A percentile compares a stretch with the other conserved stretches of the same genome.
These are phyloP conservation scores for Neurospora sp. DNA, from an alignment of 495 filamentous ascomycete species.

Conservation along the genomic window DNA sequence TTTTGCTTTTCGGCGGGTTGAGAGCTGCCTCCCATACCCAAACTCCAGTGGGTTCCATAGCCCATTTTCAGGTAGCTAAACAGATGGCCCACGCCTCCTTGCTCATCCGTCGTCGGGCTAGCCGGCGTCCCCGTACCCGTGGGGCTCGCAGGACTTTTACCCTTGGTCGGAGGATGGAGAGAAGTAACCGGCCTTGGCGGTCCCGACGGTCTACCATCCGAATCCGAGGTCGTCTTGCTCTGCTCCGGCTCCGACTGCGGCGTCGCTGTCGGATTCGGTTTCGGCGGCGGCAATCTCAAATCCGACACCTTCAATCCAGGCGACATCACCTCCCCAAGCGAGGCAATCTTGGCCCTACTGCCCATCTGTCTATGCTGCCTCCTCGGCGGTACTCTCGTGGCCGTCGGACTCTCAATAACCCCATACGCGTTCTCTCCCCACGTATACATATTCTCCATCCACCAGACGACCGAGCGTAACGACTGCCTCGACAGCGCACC, in stretches of 20 bases:
- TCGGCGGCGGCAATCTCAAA: not conserved
- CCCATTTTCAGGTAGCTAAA: constrained; percentile 44
- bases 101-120: not conserved
- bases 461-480: constrained; percentile 56
- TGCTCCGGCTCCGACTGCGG: not conserved
- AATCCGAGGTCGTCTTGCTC: not conserved
- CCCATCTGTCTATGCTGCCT: constrained; percentile 6
- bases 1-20: constrained; percentile 1
- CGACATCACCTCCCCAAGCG: not conserved
- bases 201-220: not conserved
- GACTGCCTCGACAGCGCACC: constrained; percentile 57
- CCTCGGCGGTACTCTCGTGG: constrained; percentile 29
- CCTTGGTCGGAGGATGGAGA: not conserved
- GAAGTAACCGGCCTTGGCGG: not conserved
- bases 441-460: constrained; percentile 75
- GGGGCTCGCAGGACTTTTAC: not conserved
- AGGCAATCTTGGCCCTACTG: not conserved
- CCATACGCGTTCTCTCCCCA: constrained; percentile 75
- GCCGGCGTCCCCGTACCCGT: not conserved
- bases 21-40: constrained; percentile 17
- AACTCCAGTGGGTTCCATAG: constrained; percentile 46
- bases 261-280: not conserved
- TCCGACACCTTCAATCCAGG: not conserved
- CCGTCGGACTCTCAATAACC: constrained; percentile 59
- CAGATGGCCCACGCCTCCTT: constrained; percentile 30